Conservation (phyloP, 208 protist species). For the Trypanosoma melophagium region DNA sequence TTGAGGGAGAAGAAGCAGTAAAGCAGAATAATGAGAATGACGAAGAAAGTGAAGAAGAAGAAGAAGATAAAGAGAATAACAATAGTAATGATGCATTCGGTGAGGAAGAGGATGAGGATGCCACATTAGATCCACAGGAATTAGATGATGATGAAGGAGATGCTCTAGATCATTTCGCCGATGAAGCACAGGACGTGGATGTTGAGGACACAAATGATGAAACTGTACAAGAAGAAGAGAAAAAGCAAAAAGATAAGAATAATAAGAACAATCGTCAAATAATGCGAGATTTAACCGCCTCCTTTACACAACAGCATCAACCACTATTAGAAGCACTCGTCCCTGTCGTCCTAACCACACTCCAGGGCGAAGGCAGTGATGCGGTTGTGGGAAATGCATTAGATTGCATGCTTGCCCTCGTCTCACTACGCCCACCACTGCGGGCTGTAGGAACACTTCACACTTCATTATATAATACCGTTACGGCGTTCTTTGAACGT, state of each 20-base stretch:
- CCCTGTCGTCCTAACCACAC: conserved; percentile 64
- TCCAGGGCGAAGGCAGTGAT: conserved; percentile 91
- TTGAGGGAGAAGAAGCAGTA: conserved; percentile 15
- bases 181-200: conserved; percentile 35
- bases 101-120: conserved; percentile 20
- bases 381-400: conserved; percentile 83
- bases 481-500: conserved; percentile 78
- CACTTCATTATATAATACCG: conserved; percentile 61
- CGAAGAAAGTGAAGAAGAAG: background rate
- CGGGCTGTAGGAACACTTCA: conserved; percentile 55
- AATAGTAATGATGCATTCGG: conserved; percentile 8
- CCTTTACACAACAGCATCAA: conserved; percentile 81
- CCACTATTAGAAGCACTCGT: conserved; percentile 73
- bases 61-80: conserved; percentile 18
- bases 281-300: conserved; percentile 50
- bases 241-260: background rate
- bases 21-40: background rate
- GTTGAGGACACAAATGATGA: conserved; percentile 15
- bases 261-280: conserved; percentile 5
- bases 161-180: conserved; percentile 68
- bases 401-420: conserved; percentile 79
- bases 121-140: conserved; percentile 27
- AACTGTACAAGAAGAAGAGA: background rate
- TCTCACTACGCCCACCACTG: conserved; percentile 79
- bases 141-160: conserved; percentile 55